These are phyloP conservation scores for Artemisia tridentata DNA, from an alignment of 129 eudicot genomes.

Conservation along the genomic window DNA sequence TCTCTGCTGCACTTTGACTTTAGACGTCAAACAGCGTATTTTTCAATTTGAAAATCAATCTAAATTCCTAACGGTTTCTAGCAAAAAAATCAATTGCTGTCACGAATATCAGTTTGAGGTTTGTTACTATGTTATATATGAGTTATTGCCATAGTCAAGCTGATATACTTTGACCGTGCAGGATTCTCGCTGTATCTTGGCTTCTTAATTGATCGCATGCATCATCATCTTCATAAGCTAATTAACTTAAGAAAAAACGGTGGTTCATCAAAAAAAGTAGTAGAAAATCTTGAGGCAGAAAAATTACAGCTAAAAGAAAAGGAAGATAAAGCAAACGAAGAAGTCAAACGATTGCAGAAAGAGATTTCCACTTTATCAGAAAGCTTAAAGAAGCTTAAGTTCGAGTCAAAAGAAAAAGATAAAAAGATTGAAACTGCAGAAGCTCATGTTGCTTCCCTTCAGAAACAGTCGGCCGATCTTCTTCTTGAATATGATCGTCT, in stretches of 20 bases:
- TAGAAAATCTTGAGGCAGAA: slow-evolving; percentile 81
- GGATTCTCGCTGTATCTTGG: slow-evolving; percentile 90
- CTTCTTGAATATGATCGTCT: slow-evolving; percentile 91
- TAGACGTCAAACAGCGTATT: slow-evolving; percentile 6
- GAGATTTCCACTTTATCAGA: slow-evolving; percentile 50
- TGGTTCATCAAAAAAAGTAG: slow-evolving; percentile 58
- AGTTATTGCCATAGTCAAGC: not conserved
- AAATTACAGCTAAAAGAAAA: slow-evolving; percentile 64
- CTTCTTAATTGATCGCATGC: slow-evolving; percentile 89
- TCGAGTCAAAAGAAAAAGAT: slow-evolving; percentile 67
- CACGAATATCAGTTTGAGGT: too few species aligned
- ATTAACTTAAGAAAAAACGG: slow-evolving; percentile 51
- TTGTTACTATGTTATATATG: not conserved
- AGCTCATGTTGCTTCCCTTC: slow-evolving; percentile 84
- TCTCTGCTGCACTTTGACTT: slow-evolving; percentile 14
- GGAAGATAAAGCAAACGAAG: slow-evolving; percentile 64
- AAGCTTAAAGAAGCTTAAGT: slow-evolving; percentile 56
- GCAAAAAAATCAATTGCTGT: not conserved
- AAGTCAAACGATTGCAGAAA: slow-evolving; percentile 52
- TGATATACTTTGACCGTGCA: slow-evolving; percentile 37
- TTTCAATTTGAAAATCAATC: not conserved
- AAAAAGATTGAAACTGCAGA: slow-evolving; percentile 74
- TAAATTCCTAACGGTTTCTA: not conserved
- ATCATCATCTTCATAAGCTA: slow-evolving; percentile 67
- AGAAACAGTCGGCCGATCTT: slow-evolving; percentile 92